phyloP scores from a whole-genome alignment of 2,329 filamentous ascomycete genomes.

The Talaromyces amestolkiae region DNA sequence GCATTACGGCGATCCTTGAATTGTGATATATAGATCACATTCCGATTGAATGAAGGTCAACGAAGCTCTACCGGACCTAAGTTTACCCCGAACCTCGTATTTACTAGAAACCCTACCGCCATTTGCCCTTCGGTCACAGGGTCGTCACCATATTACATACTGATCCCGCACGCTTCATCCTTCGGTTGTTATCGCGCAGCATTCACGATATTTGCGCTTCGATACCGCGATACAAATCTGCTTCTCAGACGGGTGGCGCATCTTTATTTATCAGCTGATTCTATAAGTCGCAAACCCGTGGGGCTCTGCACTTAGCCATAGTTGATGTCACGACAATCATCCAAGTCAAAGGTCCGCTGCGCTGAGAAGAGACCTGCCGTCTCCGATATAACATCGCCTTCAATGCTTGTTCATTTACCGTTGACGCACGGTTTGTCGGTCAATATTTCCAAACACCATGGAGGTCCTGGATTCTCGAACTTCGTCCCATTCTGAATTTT shows the following conservation, averaged over 20 bases:
- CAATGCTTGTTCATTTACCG: slow-evolving; percentile 7
- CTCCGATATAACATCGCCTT: slow-evolving; percentile 9
- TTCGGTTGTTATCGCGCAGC: background rate
- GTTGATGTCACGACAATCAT: slow-evolving; percentile 7
- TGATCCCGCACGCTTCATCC: background rate
- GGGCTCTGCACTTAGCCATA: background rate
- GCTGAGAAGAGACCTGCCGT: slow-evolving; percentile 2
- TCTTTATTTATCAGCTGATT: background rate
- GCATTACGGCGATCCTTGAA: slow-evolving; percentile 7
- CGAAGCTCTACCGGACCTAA: slow-evolving; percentile 11
- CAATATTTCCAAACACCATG: slow-evolving; percentile 9
- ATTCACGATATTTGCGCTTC: background rate
- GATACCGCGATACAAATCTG: background rate
- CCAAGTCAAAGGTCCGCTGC: background rate
- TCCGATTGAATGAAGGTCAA: slow-evolving; percentile 13
- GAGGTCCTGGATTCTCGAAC: background rate
- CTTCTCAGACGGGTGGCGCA: background rate
- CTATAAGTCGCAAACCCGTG: slow-evolving; percentile 1
- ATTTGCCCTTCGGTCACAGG: slow-evolving; percentile 5
- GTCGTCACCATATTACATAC: background rate
- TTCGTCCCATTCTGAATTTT: background rate
- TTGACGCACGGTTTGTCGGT: slow-evolving; percentile 11
- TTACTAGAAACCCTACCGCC: slow-evolving; percentile 2
- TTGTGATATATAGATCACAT: slow-evolving; percentile 13
- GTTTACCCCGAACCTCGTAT: slow-evolving; percentile 7